phyloP scores from a whole-genome alignment of 768 basidiomycete species.

The Leccinum rimulosum region DNA sequence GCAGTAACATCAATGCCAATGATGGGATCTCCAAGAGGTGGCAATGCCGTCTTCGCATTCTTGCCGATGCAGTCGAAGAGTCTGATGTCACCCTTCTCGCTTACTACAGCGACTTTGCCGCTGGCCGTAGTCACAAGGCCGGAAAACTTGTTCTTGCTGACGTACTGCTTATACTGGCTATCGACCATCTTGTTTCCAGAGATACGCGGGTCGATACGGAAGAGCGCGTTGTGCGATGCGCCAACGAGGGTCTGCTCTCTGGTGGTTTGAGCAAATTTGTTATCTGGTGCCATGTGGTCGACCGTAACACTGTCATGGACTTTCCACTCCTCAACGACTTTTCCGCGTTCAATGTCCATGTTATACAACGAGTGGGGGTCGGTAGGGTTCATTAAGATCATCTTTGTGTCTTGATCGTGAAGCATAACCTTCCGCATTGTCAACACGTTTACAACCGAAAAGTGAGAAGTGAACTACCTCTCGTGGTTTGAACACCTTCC shows the following conservation, averaged over 20 bases:
- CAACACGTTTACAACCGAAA: constrained; percentile 1
- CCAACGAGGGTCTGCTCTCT: constrained; percentile 92
- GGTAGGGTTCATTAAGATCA: constrained; percentile 85
- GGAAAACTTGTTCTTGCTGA: constrained; percentile 92
- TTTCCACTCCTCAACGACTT: constrained; percentile 98
- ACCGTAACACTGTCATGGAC: constrained; percentile 88
- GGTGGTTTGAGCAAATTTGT: constrained; percentile 93
- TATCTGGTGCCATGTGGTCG: constrained; percentile 86
- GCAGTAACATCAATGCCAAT: constrained; percentile 92
- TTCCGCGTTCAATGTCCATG: constrained; percentile 92
- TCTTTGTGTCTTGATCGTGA: constrained; percentile 93
- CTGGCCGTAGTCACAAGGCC: constrained; percentile 83
- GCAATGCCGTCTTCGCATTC: constrained; percentile 97
- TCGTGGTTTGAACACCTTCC: constrained; percentile 80
- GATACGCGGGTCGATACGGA: constrained; percentile 96
- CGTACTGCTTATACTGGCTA: constrained; percentile 94
- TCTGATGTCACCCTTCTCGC: constrained; percentile 94
- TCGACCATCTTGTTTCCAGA: constrained; percentile 93
- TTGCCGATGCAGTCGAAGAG: constrained; percentile 96
- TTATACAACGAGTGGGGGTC: constrained; percentile 81
- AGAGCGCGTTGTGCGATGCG: constrained; percentile 89
- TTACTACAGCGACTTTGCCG: constrained; percentile 90
- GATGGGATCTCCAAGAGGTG: constrained; percentile 93
- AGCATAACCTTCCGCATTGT: constrained; percentile 74
- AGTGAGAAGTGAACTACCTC: constrained; percentile 52